Conservation (phyloP, 139 green algal species). For the Chlamydomonas incerta region DNA sequence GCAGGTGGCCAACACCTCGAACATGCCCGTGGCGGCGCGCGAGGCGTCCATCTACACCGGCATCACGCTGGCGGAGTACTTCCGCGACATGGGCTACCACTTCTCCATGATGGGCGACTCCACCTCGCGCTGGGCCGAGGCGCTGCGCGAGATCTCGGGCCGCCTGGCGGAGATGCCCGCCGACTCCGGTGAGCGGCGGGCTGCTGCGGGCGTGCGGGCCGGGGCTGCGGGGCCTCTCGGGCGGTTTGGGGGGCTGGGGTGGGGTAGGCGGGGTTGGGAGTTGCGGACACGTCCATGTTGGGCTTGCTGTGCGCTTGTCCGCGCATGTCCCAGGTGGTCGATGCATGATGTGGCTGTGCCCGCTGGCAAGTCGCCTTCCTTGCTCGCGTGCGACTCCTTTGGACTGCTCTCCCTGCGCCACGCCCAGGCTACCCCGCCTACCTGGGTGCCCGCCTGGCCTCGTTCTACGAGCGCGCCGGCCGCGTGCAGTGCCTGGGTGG, state of each 20-base stretch:
- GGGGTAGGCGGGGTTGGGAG: too few species aligned
- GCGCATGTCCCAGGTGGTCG: too few species aligned
- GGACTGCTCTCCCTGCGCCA: not conserved
- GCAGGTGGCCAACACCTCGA: slow-evolving; percentile 98
- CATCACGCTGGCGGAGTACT: slow-evolving; percentile 99
- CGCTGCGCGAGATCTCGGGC: slow-evolving; percentile 98
- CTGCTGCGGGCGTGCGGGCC: not conserved
- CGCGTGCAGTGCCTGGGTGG: slow-evolving; percentile 93
- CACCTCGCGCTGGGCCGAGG: slow-evolving; percentile 98
- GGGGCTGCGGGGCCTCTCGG: not conserved
- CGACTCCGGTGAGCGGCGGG: slow-evolving; percentile 75
- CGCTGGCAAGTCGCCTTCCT: too few species aligned
- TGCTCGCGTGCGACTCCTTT: too few species aligned
- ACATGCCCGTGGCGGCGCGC: slow-evolving; percentile 99
- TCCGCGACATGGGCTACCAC: slow-evolving; percentile 98
- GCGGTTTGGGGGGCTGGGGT: too few species aligned
- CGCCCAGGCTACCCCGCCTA: slow-evolving; percentile 89
- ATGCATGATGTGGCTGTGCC: too few species aligned
- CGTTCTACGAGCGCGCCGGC: slow-evolving; percentile 99
- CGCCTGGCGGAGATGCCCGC: slow-evolving; percentile 99
- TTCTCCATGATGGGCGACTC: slow-evolving; percentile 98
- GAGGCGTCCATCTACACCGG: slow-evolving; percentile 99
- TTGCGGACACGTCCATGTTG: too few species aligned
- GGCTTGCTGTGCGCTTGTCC: too few species aligned
- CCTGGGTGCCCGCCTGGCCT: slow-evolving; percentile 91